phyloP scores from a whole-genome alignment of 1,284 basidiomycete species.

The Coniferiporia sulphurascens region DNA sequence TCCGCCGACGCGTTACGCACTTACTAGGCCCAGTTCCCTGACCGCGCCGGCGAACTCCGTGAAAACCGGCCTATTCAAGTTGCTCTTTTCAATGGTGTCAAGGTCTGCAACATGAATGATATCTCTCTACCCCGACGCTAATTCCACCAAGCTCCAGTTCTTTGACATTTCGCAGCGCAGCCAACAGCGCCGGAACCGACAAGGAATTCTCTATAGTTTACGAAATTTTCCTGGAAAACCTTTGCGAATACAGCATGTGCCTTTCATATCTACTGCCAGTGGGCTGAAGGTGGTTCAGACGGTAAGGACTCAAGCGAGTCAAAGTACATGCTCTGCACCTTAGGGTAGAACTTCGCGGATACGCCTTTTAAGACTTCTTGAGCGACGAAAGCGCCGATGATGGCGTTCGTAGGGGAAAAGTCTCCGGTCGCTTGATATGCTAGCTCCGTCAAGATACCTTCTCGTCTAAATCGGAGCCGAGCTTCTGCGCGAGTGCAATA shows the following conservation, averaged over 20 bases:
- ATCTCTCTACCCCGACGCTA: conserved; percentile 79
- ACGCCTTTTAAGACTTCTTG: conserved; percentile 98
- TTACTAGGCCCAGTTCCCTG: conserved; percentile 44
- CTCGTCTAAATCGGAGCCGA: conserved; percentile 75
- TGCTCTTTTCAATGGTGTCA: conserved; percentile 99
- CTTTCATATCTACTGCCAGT: conserved; percentile 85
- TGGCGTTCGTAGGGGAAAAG: conserved; percentile 87
- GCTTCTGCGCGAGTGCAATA: conserved; percentile 72
- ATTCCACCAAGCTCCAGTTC: conserved; percentile 99
- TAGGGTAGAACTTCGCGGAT: conserved; percentile 98
- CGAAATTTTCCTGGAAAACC: conserved; percentile 90
- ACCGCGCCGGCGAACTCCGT: conserved; percentile 37
- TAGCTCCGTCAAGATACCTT: conserved; percentile 80
- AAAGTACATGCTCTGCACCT: conserved; percentile 94
- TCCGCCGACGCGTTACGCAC: conserved; percentile 90
- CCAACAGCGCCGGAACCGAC: conserved; percentile 98
- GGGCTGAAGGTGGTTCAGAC: conserved; percentile 70
- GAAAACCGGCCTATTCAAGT: conserved; percentile 87
- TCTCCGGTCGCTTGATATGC: conserved; percentile 94
- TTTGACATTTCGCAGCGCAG: conserved; percentile 99
- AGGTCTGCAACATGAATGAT: conserved; percentile 94
- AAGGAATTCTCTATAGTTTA: conserved; percentile 90
- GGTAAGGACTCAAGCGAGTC: conserved; percentile 97
- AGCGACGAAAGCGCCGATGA: conserved; percentile 96
- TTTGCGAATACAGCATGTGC: conserved; percentile 94